phyloP scores from a whole-genome alignment of 2,329 filamentous ascomycete species.

The Exophiala sideris region DNA sequence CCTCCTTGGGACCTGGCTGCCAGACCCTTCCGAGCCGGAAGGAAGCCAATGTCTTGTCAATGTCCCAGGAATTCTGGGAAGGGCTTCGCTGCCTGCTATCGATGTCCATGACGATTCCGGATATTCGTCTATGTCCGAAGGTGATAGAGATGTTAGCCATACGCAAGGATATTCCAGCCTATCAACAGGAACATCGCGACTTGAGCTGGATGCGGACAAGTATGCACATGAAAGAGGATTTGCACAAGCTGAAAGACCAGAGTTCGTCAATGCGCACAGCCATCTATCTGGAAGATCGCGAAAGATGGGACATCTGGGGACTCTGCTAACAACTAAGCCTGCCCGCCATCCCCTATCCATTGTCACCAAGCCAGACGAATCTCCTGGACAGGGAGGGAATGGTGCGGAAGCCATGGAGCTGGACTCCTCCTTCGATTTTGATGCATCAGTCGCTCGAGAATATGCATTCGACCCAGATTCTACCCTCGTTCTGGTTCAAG shows the following conservation, averaged over 20 bases:
- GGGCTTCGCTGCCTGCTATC: not conserved
- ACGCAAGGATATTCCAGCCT: not conserved
- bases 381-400: not conserved
- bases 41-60: not conserved
- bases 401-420: not conserved
- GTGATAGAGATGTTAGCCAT: not conserved
- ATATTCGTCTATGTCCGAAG: constrained; percentile 1
- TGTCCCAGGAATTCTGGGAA: not conserved
- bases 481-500: no score
- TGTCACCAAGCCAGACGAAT: constrained; percentile 1
- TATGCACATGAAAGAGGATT: no score
- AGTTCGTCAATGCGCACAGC: no score
- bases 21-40: constrained; percentile 7
- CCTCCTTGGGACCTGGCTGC: constrained; percentile 15
- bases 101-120: not conserved
- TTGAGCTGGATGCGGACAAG: no score
- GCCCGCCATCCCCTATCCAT: constrained; percentile 11
- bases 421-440: no score
- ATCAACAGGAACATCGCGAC: no score
- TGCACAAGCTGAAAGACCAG: no score
- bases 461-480: no score
- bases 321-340: not conserved
- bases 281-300: not conserved
- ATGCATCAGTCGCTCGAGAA: no score
- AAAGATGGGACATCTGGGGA: no score